Base-by-base conservation (phyloP, 257 asterid species). In the Penstemon barbatus region DNA sequence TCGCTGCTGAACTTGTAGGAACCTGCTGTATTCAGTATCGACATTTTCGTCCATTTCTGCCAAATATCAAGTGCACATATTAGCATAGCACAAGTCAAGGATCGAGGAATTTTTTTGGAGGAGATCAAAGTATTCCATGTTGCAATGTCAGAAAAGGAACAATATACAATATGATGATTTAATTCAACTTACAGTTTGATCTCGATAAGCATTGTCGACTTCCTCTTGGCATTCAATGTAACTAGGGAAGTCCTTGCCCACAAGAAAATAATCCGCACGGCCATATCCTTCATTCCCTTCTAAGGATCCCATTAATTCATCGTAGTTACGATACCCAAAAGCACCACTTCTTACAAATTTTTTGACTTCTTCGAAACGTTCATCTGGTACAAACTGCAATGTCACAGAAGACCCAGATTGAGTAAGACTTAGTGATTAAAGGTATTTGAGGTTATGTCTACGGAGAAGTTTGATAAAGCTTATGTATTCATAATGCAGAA, bases 261-360 rank as follows among this genome's bases (percentile, higher is more conserved):
- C 96, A 6, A 91, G 97, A 82, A 91, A 91, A 80, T 91, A 88
- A 75, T 86, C 97, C 18, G 82, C 96, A 33, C 81, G 83, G 36
- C 96, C 97, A 51, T 75, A 91, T 51, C 97, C 93, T 74, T 86
- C 91, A 65, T 88, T 84, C 55, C 97, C 97, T 85, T 88, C 97
- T 79, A 91, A 77, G 18, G 96, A 86, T 68, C 92, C 96, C 11
- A 88, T 68, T 61, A 86, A 75, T 18, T 81, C 89, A 15, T 85
- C 79, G 5, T 91, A 88, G 71, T 78, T 85, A 44, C 70, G 54
- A 39, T 85, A 10, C 56, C 97, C 96, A 65, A 90, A 90, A 58
- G 81, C 95, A 68, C 95, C 91, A 70, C 89, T 79, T 71, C 77
- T 85, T 33, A 91, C 82, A 70, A 71, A 91, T 50, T 80, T 53